Percentiles rank a stretch among this genome's conserved stretches.
Conservation (phyloP, 768 basidiomycete species). For the Lactarius sp. region DNA sequence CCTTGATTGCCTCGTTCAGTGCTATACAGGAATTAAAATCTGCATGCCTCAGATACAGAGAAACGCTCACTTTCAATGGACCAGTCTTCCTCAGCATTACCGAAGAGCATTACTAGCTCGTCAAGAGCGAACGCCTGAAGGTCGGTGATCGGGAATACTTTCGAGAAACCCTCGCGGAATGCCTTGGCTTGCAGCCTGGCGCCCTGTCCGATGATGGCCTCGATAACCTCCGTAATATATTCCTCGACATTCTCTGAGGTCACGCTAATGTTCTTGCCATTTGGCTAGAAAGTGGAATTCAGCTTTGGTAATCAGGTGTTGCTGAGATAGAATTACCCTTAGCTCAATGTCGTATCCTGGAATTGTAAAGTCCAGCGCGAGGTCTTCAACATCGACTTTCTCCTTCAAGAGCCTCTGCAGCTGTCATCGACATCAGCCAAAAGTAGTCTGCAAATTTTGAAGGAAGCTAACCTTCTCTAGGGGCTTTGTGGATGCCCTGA, state of each 20-base stretch:
- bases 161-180: conserved; percentile 92
- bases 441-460: neutral
- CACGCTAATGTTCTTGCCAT: conserved; percentile 76
- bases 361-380: conserved; percentile 92
- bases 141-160: conserved; percentile 91
- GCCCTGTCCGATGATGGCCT: conserved; percentile 83
- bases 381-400: conserved; percentile 71
- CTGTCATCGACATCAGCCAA: conserved; percentile 11
- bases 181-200: conserved; percentile 76
- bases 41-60: neutral
- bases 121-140: conserved; percentile 90
- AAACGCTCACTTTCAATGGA: conserved; percentile 68
- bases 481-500: conserved; percentile 42
- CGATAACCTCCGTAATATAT: conserved; percentile 82
- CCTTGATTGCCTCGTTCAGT: conserved; percentile 84
- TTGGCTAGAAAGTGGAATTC: conserved; percentile 44
- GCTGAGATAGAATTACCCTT: conserved; percentile 41
- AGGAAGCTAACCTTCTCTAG: conserved; percentile 37
- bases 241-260: conserved; percentile 84
- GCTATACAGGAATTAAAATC: conserved; percentile 44
- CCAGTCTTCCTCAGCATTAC: conserved; percentile 99
- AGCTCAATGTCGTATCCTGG: conserved; percentile 95
- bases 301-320: neutral
- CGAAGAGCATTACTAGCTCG: conserved; percentile 93
- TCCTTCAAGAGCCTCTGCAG: conserved; percentile 43